Percentiles rank a stretch among this genome's conserved stretches.
Conservation (phyloP, 1,284 basidiomycete genomes). For the Irpex sp. region DNA sequence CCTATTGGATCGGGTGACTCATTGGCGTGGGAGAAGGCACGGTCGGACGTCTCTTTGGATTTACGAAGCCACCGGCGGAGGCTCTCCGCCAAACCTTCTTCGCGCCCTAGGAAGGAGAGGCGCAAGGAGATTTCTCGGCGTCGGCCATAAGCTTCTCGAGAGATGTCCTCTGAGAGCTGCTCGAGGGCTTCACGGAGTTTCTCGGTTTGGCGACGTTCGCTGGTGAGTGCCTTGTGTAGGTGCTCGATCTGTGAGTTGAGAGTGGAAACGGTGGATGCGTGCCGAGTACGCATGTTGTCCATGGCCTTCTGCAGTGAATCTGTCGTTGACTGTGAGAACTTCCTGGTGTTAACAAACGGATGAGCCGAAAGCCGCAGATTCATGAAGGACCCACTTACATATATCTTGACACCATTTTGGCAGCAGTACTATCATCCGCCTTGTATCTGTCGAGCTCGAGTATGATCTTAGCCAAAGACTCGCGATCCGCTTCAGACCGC, state of each 20-base stretch:
- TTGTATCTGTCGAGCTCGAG: constrained; percentile 57
- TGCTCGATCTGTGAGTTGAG: constrained; percentile 42
- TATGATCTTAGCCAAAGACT: constrained; percentile 42
- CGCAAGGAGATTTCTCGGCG: constrained; percentile 71
- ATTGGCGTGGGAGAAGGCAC: constrained; percentile 11
- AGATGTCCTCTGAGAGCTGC: constrained; percentile 69
- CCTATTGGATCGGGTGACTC: constrained; percentile 18
- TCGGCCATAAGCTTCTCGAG: constrained; percentile 73
- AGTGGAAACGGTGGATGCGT: constrained; percentile 60
- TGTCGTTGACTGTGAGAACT: constrained; percentile 81
- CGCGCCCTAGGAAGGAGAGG: constrained; percentile 62
- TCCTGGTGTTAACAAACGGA: constrained; percentile 41
- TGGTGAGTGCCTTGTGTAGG: constrained; percentile 41
- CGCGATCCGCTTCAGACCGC: constrained; percentile 38
- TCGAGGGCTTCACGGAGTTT: constrained; percentile 64
- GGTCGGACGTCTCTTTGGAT: constrained; percentile 40
- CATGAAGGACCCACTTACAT: constrained; percentile 46
- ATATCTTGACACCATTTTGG: constrained; percentile 84
- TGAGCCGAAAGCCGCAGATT: background rate
- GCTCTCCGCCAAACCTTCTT: constrained; percentile 59
- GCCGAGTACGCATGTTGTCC: constrained; percentile 54
- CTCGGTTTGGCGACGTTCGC: constrained; percentile 40
- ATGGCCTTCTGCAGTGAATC: constrained; percentile 68
- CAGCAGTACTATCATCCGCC: constrained; percentile 74
- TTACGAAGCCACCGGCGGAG: constrained; percentile 53